These are phyloP conservation scores for Stygiomarasmius scandens DNA, from an alignment of 1,284 basidiomycete species.

Conservation along the genomic window DNA sequence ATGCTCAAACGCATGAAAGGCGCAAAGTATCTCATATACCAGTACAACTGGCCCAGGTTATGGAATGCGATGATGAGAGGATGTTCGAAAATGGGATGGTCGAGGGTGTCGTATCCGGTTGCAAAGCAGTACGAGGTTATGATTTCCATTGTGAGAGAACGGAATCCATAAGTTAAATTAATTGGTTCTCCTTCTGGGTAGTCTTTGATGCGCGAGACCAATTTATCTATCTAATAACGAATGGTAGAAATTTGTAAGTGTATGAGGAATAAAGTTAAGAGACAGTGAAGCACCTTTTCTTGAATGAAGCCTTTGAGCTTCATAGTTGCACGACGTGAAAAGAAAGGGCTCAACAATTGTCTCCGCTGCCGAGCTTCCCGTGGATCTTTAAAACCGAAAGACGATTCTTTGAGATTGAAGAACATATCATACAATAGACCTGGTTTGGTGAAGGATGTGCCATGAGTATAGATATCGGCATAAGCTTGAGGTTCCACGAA, in stretches of 20 bases:
- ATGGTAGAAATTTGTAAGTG: no score
- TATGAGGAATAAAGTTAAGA: no score
- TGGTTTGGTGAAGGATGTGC: no score
- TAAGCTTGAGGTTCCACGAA: conserved; percentile 26
- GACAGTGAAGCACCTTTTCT: conserved; percentile 19
- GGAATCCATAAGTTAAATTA: neutral
- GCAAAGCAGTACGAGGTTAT: conserved; percentile 9
- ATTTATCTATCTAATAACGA: conserved; percentile 1
- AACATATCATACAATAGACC: conserved; percentile 1
- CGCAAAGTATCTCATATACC: conserved; percentile 14
- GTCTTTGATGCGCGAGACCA: neutral
- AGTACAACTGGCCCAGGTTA: conserved; percentile 42
- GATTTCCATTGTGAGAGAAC: neutral
- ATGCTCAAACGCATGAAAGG: neutral
- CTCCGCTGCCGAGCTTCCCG: conserved; percentile 22
- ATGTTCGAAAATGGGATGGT: neutral
- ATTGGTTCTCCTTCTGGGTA: neutral
- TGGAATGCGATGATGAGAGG: conserved; percentile 19
- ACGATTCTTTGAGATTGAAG: conserved; percentile 12
- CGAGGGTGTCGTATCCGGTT: neutral
- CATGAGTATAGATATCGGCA: conserved; percentile 30
- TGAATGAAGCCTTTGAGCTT: conserved; percentile 25
- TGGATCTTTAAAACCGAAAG: conserved; percentile 18
- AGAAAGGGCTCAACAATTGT: conserved; percentile 25
- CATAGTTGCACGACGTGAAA: conserved; percentile 28